These are phyloP conservation scores for Tolypocladium guangdongense DNA, from an alignment of 2,329 filamentous ascomycete species.

Conservation along the genomic window DNA sequence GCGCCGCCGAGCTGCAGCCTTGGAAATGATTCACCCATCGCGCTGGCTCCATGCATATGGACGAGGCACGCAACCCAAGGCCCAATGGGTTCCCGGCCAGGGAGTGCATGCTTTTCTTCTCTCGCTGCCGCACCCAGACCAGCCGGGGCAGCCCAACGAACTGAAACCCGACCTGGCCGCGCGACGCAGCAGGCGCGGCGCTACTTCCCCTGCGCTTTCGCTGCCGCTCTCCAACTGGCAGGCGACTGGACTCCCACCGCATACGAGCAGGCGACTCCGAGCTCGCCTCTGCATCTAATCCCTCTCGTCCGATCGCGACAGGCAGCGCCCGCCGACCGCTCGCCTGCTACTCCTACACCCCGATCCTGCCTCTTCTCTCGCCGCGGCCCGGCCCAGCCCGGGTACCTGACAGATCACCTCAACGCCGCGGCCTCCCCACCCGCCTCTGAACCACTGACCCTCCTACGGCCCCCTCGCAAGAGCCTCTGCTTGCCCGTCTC, in stretches of 20 bases:
- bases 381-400: background rate
- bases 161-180: background rate
- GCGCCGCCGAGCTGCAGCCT: background rate
- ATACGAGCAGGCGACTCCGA: too few relatives aligned
- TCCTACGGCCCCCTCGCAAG: background rate
- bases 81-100: too few relatives aligned
- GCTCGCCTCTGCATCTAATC: background rate
- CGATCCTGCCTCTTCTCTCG: background rate
- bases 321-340: background rate
- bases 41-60: background rate
- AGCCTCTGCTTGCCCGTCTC: background rate
- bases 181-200: background rate
- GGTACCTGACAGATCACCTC: conserved; percentile 5
- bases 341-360: background rate
- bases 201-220: background rate
- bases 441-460: background rate
- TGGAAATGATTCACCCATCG: background rate
- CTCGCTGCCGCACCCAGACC: background rate
- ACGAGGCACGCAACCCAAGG: background rate
- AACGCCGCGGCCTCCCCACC: background rate
- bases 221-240: background rate
- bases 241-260: too few relatives aligned
- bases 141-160: background rate
- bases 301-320: background rate
- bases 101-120: background rate